These are phyloP conservation scores for Melaleuca quinquenervia DNA, from an alignment of 345 rosid genomes.

Conservation along the genomic window DNA sequence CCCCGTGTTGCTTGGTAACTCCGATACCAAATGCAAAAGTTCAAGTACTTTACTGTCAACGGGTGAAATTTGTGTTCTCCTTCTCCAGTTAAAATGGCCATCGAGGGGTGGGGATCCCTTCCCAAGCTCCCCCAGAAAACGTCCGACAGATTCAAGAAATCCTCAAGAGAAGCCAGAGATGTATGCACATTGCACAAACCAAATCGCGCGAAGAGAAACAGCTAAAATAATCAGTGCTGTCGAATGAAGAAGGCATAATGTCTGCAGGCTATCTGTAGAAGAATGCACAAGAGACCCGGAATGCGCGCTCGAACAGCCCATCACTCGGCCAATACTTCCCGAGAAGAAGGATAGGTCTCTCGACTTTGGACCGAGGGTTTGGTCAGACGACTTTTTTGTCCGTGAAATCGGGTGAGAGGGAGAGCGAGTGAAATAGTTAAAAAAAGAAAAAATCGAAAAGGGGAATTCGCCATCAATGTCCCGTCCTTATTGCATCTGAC, in stretches of 20 bases:
- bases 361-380: background rate
- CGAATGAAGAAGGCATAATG: background rate
- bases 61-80: no score
- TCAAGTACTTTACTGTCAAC: background rate
- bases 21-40: background rate
- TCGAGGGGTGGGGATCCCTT: no score
- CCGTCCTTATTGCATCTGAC: slow-evolving; percentile 16
- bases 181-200: background rate
- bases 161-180: background rate
- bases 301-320: background rate
- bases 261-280: background rate
- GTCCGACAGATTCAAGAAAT: background rate
- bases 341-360: background rate
- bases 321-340: background rate
- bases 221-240: background rate
- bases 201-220: background rate
- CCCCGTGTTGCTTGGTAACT: background rate
- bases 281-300: background rate
- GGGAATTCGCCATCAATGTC: background rate
- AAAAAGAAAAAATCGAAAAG: background rate
- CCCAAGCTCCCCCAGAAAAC: no score
- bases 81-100: no score
- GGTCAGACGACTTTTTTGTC: background rate
- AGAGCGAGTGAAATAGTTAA: background rate
- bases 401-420: no score